phyloP scores from a whole-genome alignment of 2,329 filamentous ascomycete species.

The Monosporascus sp. region DNA sequence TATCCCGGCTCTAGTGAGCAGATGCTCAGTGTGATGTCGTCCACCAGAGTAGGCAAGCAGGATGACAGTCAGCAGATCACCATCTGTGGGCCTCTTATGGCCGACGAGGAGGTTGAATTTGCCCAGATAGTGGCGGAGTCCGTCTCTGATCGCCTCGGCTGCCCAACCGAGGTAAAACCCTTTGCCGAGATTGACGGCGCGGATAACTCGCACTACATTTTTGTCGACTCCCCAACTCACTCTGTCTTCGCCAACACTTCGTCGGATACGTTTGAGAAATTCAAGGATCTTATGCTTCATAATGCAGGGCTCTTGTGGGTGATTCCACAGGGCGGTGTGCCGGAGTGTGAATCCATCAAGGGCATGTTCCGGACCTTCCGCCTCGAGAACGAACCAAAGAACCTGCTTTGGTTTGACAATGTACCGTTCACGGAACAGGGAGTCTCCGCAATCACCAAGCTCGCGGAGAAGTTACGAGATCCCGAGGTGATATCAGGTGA shows the following conservation, averaged over 20 bases:
- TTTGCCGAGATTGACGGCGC: background rate
- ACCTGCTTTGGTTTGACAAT: slow-evolving; percentile 8
- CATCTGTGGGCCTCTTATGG: slow-evolving; percentile 7
- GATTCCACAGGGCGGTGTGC: slow-evolving; percentile 2
- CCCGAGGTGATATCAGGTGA: slow-evolving; percentile 4
- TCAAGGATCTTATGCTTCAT: slow-evolving; percentile 5
- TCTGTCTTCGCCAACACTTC: slow-evolving; percentile 2
- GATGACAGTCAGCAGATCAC: slow-evolving; percentile 2
- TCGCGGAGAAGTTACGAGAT: slow-evolving; percentile 6
- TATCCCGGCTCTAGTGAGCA: background rate
- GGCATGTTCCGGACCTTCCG: slow-evolving; percentile 11
- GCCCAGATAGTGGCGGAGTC: slow-evolving; percentile 6
- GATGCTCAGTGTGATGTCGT: slow-evolving; percentile 5
- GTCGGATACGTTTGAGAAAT: slow-evolving; percentile 1
- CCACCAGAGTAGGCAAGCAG: slow-evolving; percentile 6
- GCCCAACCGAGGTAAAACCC: slow-evolving; percentile 2
- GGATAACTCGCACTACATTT: slow-evolving; percentile 4
- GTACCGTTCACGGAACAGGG: slow-evolving; percentile 3
- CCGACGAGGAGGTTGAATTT: slow-evolving; percentile 6
- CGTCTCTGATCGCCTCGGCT: slow-evolving; percentile 1
- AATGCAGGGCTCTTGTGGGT: slow-evolving; percentile 8
- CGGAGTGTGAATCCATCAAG: slow-evolving; percentile 7
- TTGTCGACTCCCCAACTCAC: slow-evolving; percentile 5
- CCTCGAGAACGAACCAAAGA: slow-evolving; percentile 8
- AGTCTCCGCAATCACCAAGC: slow-evolving; percentile 4